A percentile compares a stretch with the other conserved stretches of the same genome.
These are phyloP conservation scores for Amylostereum areolatum DNA, from an alignment of 1,284 basidiomycete species.

Conservation along the genomic window DNA sequence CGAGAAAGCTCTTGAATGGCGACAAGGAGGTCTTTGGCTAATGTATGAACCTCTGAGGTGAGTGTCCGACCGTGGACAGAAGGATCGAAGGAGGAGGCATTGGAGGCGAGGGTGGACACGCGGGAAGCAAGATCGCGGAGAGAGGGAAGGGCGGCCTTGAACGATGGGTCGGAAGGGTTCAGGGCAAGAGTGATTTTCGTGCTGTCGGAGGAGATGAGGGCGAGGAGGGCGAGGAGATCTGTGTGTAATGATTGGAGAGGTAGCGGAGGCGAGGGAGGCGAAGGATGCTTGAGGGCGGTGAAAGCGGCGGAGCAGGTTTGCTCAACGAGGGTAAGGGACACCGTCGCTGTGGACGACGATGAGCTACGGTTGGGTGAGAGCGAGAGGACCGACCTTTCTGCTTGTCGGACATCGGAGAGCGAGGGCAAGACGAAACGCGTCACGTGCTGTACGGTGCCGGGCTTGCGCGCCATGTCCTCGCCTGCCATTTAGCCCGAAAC, in stretches of 20 bases:
- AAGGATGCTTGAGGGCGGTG: constrained; percentile 18
- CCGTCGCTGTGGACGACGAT: constrained; percentile 15
- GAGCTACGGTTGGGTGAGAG: constrained; percentile 8
- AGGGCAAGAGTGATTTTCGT: constrained; percentile 65
- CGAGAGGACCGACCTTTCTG: constrained; percentile 25
- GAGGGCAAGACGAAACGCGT: neutral
- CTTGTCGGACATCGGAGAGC: constrained; percentile 27
- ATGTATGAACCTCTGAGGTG: constrained; percentile 37
- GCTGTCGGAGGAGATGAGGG: constrained; percentile 51
- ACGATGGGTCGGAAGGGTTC: constrained; percentile 53
- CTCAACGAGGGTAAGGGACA: constrained; percentile 18
- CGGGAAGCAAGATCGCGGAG: constrained; percentile 53
- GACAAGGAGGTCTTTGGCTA: constrained; percentile 41
- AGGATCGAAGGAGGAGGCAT: constrained; percentile 45
- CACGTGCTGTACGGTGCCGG: neutral
- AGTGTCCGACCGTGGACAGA: constrained; percentile 47
- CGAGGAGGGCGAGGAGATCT: constrained; percentile 56
- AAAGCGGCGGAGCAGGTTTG: constrained; percentile 43
- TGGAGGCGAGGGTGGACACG: constrained; percentile 52
- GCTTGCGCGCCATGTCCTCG: neutral
- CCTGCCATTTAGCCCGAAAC: neutral
- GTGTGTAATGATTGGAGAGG: constrained; percentile 36
- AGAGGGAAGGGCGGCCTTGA: constrained; percentile 46
- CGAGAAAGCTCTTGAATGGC: constrained; percentile 35
- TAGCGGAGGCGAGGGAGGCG: constrained; percentile 17